Percentiles rank a stretch among this genome's conserved stretches.
Conservation (phyloP, 192 early-diverging fungal genomes). For the Dimargaris xerosporica region DNA sequence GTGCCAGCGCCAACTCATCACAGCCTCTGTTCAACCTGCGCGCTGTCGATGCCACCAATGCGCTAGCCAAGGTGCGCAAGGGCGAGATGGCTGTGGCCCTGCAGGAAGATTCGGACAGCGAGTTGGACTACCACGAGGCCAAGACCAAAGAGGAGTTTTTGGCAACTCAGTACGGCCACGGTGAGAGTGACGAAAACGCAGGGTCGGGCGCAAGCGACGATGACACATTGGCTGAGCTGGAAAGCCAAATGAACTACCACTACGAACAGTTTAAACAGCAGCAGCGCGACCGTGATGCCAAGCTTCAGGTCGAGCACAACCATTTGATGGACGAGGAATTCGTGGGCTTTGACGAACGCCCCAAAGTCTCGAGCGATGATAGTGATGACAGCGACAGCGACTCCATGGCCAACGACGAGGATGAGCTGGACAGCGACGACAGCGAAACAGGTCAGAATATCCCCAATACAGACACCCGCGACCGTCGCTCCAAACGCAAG, state of each 20-base stretch:
- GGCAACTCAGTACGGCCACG: constrained; percentile 16
- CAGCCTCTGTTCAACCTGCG: constrained; percentile 39
- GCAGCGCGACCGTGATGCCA: constrained; percentile 59
- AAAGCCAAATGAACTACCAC: constrained; percentile 36
- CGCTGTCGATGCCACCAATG: constrained; percentile 12
- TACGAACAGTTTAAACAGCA: constrained; percentile 60
- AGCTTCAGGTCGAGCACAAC: constrained; percentile 48
- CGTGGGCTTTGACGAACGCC: background rate
- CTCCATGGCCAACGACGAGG: constrained; percentile 13
- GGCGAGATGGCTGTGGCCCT: constrained; percentile 32
- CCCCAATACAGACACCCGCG: too few species aligned
- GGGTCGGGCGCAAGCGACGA: constrained; percentile 22
- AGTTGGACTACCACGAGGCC: too few species aligned
- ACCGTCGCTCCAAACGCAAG: too few species aligned
- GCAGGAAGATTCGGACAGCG: constrained; percentile 23
- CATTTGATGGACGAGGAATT: constrained; percentile 31
- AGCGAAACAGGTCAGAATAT: constrained; percentile 15
- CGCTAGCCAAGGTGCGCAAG: constrained; percentile 18
- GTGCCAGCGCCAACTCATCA: background rate
- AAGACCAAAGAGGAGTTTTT: constrained; percentile 10
- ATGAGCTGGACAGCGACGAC: constrained; percentile 12
- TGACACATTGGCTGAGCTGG: constrained; percentile 42
- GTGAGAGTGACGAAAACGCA: constrained; percentile 32
- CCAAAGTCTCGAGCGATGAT: background rate
- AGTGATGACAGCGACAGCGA: background rate